Evolutionary conservation across 805 yeast genomes (phyloP).

Genomic region (Ogataea pini): DNA sequence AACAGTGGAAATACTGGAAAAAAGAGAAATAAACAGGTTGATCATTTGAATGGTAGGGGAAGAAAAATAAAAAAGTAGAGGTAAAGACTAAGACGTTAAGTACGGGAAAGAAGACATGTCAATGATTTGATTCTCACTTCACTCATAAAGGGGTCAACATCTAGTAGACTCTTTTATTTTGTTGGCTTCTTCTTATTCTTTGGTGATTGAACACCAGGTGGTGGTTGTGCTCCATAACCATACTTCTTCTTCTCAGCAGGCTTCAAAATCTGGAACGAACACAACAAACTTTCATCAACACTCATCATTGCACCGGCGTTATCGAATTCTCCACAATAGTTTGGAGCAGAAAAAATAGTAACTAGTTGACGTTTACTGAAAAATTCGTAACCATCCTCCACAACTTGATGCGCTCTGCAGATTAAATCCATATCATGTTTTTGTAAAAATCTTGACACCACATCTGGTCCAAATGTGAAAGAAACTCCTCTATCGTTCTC

Average conservation of each 20-base stretch:
- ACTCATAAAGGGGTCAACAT: conserved; percentile 4
- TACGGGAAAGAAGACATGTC: conserved; percentile 1
- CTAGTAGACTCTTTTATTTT: conserved; percentile 22
- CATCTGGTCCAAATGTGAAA: conserved; percentile 99
- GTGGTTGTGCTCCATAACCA: conserved; percentile 28
- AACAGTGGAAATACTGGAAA: not conserved
- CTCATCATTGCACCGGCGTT: conserved; percentile 99
- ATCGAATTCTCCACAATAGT: conserved; percentile 98
- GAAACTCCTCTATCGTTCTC: conserved; percentile 99
- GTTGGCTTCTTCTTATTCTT: conserved; percentile 33
- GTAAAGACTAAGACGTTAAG: conserved; percentile 8
- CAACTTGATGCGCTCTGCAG: conserved; percentile 98
- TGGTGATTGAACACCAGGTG: conserved; percentile 26
- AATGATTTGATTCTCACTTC: not conserved
- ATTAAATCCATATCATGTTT: conserved; percentile 97
- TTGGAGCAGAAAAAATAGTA: conserved; percentile 94
- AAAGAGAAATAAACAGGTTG: conserved; percentile 7
- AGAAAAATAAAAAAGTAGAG: conserved; percentile 1
- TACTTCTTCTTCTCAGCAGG: conserved; percentile 96
- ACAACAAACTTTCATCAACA: conserved; percentile 91
- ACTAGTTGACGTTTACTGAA: conserved; percentile 95
- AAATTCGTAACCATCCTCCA: conserved; percentile 98
- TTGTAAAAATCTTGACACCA: conserved; percentile 91
- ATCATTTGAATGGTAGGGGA: conserved; percentile 7
- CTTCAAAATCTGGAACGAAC: conserved; percentile 95